Percentiles rank a stretch among this genome's conserved stretches.
These are phyloP conservation scores for Chalciporus sphaerocephalus DNA, from an alignment of 768 basidiomycete species.

Conservation along the genomic window DNA sequence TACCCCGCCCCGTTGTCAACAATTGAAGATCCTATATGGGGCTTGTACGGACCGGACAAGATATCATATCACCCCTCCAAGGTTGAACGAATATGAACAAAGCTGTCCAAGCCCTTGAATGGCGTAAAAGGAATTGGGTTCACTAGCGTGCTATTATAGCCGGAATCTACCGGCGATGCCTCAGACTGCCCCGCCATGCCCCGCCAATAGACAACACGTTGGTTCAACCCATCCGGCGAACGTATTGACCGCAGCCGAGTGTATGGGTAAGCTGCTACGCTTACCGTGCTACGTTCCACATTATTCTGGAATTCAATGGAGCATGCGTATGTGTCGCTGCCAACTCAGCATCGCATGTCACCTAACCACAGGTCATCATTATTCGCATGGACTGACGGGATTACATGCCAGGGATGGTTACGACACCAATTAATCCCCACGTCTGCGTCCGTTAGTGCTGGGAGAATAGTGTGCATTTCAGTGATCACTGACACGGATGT, in stretches of 20 bases:
- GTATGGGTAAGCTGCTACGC: background rate
- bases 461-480: background rate
- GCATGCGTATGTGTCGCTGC: background rate
- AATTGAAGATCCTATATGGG: conserved; percentile 8
- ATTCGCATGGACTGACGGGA: background rate
- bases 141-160: background rate
- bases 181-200: background rate
- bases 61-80: conserved; percentile 5
- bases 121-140: background rate
- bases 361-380: background rate
- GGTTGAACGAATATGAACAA: background rate
- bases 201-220: background rate
- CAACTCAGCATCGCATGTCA: background rate
- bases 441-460: too few relatives aligned
- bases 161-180: background rate
- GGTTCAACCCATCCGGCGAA: background rate
- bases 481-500: background rate
- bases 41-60: conserved; percentile 2
- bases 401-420: background rate
- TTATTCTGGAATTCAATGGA: background rate
- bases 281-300: background rate
- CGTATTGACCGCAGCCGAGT: background rate
- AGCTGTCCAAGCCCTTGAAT: conserved; percentile 1
- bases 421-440: background rate
- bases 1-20: conserved; percentile 3